A percentile compares a stretch with the other conserved stretches of the same genome.
Evolutionary conservation across 345 rosid species (phyloP).

Genomic region (Capsella bursapastoris): DNA sequence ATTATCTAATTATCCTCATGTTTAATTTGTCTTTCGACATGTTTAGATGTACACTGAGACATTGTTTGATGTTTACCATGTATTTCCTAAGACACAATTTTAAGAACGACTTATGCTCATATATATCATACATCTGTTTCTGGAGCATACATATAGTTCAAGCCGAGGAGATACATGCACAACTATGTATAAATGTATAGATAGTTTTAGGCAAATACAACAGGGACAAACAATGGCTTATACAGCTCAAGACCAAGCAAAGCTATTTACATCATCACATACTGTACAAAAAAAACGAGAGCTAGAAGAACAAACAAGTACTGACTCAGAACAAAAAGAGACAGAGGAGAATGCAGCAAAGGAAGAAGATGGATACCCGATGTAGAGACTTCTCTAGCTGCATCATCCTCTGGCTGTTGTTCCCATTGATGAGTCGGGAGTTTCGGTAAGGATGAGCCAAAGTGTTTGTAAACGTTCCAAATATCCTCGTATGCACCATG

Average conservation of each 20-base stretch:
- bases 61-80: constrained; percentile 3
- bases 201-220: constrained; percentile 24
- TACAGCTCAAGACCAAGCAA: constrained; percentile 17
- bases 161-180: constrained; percentile 1
- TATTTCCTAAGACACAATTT: neutral
- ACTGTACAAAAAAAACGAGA: constrained; percentile 7
- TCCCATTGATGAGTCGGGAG: constrained; percentile 43
- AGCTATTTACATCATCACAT: constrained; percentile 30
- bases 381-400: constrained; percentile 66
- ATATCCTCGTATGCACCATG: constrained; percentile 52
- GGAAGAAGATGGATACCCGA: constrained; percentile 72
- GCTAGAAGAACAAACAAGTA: neutral
- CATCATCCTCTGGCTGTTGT: constrained; percentile 58
- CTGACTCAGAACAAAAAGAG: constrained; percentile 67
- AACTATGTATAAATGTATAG: neutral
- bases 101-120: neutral
- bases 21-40: neutral
- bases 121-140: neutral
- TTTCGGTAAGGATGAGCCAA: constrained; percentile 49
- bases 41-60: neutral
- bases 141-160: constrained; percentile 2
- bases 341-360: constrained; percentile 72
- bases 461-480: constrained; percentile 54
- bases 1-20: constrained; percentile 1
- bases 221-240: constrained; percentile 11